Conservation (phyloP, 2,329 filamentous ascomycete species). For the Diaporthe vexans region DNA sequence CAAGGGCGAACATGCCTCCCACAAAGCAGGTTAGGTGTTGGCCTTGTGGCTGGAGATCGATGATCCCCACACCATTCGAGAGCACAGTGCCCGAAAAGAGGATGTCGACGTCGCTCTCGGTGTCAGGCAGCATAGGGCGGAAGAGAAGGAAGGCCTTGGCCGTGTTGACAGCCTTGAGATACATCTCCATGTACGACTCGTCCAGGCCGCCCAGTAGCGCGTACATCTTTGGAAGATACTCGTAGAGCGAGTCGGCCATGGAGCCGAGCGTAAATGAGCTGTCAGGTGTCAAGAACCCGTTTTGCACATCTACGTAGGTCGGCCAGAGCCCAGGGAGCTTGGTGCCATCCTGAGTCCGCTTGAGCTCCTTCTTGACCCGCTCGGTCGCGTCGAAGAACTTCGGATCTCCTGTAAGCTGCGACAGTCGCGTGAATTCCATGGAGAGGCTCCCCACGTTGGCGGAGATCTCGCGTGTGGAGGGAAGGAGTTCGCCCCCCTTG, state of each 20-base stretch:
- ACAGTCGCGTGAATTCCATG: constrained; percentile 81
- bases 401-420: constrained; percentile 78
- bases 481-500: constrained; percentile 54
- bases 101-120: constrained; percentile 62
- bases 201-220: constrained; percentile 75
- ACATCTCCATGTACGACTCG: constrained; percentile 74
- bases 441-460: constrained; percentile 75
- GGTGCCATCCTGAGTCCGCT: constrained; percentile 75
- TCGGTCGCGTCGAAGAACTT: constrained; percentile 85
- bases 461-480: constrained; percentile 55
- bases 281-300: constrained; percentile 58
- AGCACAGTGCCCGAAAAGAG: constrained; percentile 66
- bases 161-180: constrained; percentile 72
- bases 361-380: constrained; percentile 78
- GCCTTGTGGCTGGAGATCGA: constrained; percentile 52
- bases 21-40: constrained; percentile 60
- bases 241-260: constrained; percentile 66
- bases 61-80: constrained; percentile 45
- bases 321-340: constrained; percentile 82
- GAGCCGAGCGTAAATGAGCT: constrained; percentile 60
- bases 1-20: constrained; percentile 61
- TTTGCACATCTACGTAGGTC: constrained; percentile 71
- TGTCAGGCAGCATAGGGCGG: constrained; percentile 73
- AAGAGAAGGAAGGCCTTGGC: constrained; percentile 76
- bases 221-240: constrained; percentile 73